phyloP scores from a whole-genome alignment of 495 filamentous ascomycete genomes.

The Trichoderma parareesei region DNA sequence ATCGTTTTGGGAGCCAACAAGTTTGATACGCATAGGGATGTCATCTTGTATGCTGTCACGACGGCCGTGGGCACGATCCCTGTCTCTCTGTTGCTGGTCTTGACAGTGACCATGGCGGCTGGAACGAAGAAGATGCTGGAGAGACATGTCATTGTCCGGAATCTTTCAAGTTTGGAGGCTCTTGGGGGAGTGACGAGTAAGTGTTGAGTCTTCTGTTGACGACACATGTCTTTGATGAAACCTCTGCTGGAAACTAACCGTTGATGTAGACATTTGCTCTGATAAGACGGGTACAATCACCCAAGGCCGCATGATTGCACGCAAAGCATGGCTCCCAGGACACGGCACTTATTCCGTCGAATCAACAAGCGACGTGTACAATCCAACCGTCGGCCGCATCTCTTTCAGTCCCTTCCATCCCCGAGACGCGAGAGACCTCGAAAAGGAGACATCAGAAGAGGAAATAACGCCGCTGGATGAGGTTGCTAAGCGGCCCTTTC shows the following conservation, averaged over 20 bases:
- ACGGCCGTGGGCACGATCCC: slow-evolving; percentile 55
- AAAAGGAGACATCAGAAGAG: slow-evolving; percentile 45
- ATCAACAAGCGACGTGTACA: slow-evolving; percentile 30
- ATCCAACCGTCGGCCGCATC: slow-evolving; percentile 6
- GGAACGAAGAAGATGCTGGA: slow-evolving; percentile 71
- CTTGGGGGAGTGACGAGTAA: slow-evolving; percentile 66
- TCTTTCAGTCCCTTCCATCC: slow-evolving; percentile 17
- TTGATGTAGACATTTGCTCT: slow-evolving; percentile 51
- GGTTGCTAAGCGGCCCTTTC: slow-evolving; percentile 23
- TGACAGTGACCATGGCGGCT: slow-evolving; percentile 53
- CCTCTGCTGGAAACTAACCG: neutral
- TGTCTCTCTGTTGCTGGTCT: slow-evolving; percentile 42
- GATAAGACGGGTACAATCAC: slow-evolving; percentile 68
- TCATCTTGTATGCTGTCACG: slow-evolving; percentile 47
- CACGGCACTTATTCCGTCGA: slow-evolving; percentile 54
- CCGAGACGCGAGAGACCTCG: slow-evolving; percentile 53
- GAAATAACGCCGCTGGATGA: neutral
- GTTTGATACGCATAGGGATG: slow-evolving; percentile 27
- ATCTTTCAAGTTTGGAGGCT: slow-evolving; percentile 59
- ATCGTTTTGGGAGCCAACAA: slow-evolving; percentile 34
- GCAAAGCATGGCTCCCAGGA: slow-evolving; percentile 44
- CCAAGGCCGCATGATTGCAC: slow-evolving; percentile 57
- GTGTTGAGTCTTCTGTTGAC: neutral
- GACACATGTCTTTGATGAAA: neutral
- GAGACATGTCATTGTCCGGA: slow-evolving; percentile 62